Evolutionary conservation across 495 filamentous ascomycete genomes (phyloP).

Genomic region (Annulohypoxylon bovei): DNA sequence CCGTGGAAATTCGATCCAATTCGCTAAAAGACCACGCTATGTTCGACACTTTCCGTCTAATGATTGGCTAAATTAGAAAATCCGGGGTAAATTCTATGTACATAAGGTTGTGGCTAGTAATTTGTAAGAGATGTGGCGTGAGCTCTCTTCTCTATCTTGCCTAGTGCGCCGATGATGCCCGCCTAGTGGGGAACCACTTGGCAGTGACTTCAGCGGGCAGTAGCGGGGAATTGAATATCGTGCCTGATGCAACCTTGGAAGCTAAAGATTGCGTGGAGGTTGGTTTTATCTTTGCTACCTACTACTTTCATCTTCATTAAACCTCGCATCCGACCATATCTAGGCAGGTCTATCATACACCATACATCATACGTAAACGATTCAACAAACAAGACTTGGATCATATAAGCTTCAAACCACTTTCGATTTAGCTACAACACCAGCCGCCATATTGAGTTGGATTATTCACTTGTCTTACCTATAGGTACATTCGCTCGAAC

Average conservation of each 20-base stretch:
- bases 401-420: background rate
- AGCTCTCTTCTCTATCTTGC: slow-evolving; percentile 24
- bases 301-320: background rate
- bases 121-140: slow-evolving; percentile 36
- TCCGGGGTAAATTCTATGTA: slow-evolving; percentile 44
- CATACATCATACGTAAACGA: no score
- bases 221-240: slow-evolving; percentile 5
- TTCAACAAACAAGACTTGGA: background rate
- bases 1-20: slow-evolving; percentile 47
- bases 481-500: slow-evolving; percentile 5
- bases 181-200: background rate
- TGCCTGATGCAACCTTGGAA: slow-evolving; percentile 8
- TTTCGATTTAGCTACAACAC: background rate
- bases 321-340: background rate
- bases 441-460: background rate
- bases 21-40: slow-evolving; percentile 17
- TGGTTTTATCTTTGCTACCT: background rate
- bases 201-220: slow-evolving; percentile 41
- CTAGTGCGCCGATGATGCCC: background rate
- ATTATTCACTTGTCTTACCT: background rate
- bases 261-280: slow-evolving; percentile 9
- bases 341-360: no score
- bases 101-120: slow-evolving; percentile 38
- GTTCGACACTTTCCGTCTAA: background rate
- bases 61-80: slow-evolving; percentile 29